Evolutionary conservation across 2,329 filamentous ascomycete genomes (phyloP).

Genomic region (Aspergillus quadricinctus): DNA sequence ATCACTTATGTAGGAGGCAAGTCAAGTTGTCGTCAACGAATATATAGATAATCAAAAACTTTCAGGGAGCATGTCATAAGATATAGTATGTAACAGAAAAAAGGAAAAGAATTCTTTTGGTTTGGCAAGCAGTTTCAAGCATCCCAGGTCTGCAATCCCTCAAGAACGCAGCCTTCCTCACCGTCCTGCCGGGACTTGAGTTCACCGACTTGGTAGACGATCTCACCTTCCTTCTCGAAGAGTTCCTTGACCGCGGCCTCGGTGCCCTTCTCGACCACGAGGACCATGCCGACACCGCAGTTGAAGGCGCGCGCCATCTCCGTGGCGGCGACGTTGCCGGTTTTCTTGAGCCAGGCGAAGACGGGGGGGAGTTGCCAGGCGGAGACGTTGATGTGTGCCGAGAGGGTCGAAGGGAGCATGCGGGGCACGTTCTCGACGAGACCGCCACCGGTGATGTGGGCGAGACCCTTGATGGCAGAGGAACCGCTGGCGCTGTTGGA

Average conservation of each 20-base stretch:
- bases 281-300: slow-evolving; percentile 89
- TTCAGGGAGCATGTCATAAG: neutral
- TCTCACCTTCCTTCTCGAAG: slow-evolving; percentile 67
- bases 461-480: slow-evolving; percentile 77
- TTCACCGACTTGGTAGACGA: slow-evolving; percentile 69
- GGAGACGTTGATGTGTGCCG: slow-evolving; percentile 73
- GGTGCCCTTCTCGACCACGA: slow-evolving; percentile 66
- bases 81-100: slow-evolving; percentile 8
- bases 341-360: slow-evolving; percentile 79
- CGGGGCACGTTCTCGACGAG: slow-evolving; percentile 90
- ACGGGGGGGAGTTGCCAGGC: slow-evolving; percentile 73
- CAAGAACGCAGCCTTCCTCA: slow-evolving; percentile 59
- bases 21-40: neutral
- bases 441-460: slow-evolving; percentile 95
- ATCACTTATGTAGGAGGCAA: neutral
- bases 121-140: slow-evolving; percentile 9
- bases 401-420: slow-evolving; percentile 75
- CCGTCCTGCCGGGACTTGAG: slow-evolving; percentile 56
- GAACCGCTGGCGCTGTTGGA: slow-evolving; percentile 37
- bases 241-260: slow-evolving; percentile 57
- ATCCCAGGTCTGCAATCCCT: slow-evolving; percentile 52
- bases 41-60: slow-evolving; percentile 6
- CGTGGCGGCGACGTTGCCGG: slow-evolving; percentile 61
- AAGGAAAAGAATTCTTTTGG: slow-evolving; percentile 4
- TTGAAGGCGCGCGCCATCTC: slow-evolving; percentile 97